These are phyloP conservation scores for Setomelanomma holmii DNA, from an alignment of 2,329 filamentous ascomycete genomes.

Conservation along the genomic window DNA sequence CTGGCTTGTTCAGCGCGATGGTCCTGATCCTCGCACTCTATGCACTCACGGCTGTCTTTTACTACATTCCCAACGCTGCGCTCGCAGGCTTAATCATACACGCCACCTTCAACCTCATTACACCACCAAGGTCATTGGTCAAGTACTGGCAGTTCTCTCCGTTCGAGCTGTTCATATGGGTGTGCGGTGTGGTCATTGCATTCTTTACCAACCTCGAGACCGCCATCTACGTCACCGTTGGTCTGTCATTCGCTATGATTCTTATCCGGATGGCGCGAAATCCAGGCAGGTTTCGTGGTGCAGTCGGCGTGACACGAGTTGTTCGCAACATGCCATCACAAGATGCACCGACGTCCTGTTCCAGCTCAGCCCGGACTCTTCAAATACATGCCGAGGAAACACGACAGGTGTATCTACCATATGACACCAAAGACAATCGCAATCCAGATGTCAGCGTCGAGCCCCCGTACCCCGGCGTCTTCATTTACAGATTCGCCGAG, in stretches of 20 bases:
- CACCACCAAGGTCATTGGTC: conserved; percentile 84
- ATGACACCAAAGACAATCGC: conserved; percentile 63
- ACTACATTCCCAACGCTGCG: conserved; percentile 82
- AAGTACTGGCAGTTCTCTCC: conserved; percentile 93
- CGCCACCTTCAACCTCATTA: conserved; percentile 87
- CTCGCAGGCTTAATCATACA: conserved; percentile 91
- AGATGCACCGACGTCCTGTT: neutral
- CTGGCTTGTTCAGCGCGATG: conserved; percentile 81
- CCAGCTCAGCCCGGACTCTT: conserved; percentile 48
- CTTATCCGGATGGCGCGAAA: conserved; percentile 66
- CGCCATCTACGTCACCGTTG: conserved; percentile 85
- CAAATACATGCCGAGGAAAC: conserved; percentile 43
- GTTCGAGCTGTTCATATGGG: conserved; percentile 86
- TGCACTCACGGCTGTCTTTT: conserved; percentile 84
- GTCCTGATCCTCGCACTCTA: conserved; percentile 89
- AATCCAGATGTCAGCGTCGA: conserved; percentile 61
- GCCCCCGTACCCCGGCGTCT: conserved; percentile 80
- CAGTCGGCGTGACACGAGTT: conserved; percentile 23
- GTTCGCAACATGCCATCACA: conserved; percentile 60
- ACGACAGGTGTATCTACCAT: conserved; percentile 30
- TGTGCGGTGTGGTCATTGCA: conserved; percentile 85
- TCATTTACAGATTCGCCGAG: conserved; percentile 93
- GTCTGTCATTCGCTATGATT: conserved; percentile 75
- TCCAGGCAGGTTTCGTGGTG: conserved; percentile 32
- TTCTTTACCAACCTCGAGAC: conserved; percentile 85